phyloP scores from a whole-genome alignment of 2,329 filamentous ascomycete species.

The Penicillium sp. region DNA sequence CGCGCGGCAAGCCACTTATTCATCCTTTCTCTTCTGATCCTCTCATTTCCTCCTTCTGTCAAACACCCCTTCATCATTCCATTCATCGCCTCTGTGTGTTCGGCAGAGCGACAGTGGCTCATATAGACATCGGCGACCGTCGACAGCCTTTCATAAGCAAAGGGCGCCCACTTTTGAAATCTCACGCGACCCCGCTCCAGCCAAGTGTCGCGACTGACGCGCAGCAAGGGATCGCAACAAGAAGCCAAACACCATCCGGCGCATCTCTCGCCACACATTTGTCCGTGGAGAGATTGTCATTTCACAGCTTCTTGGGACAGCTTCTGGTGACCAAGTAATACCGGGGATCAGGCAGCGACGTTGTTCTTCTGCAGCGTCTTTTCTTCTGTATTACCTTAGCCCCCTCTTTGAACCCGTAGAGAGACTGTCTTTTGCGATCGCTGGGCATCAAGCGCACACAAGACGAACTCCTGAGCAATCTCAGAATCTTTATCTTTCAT shows the following conservation, averaged over 20 bases:
- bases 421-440: conserved; percentile 32
- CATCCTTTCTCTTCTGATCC: conserved; percentile 15
- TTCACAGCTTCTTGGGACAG: conserved; percentile 27
- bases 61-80: not conserved
- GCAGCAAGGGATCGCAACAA: conserved; percentile 32
- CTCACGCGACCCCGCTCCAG: conserved; percentile 38
- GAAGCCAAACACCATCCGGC: conserved; percentile 21
- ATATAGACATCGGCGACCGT: not conserved
- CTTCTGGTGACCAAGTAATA: conserved; percentile 40
- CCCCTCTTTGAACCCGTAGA: conserved; percentile 46
- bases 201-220: conserved; percentile 32
- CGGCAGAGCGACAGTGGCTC: not conserved
- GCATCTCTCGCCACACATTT: conserved; percentile 22
- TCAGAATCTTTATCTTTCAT: conserved; percentile 28
- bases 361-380: conserved; percentile 36
- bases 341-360: conserved; percentile 35
- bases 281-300: conserved; percentile 18
- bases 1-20: conserved; percentile 9
- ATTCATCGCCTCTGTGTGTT: conserved; percentile 8
- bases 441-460: conserved; percentile 30
- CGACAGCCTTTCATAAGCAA: not conserved
- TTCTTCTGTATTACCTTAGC: conserved; percentile 48
- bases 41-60: not conserved
- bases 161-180: conserved; percentile 8
- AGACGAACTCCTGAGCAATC: conserved; percentile 23